These are phyloP conservation scores for Kentomonas sorsogonicus DNA, from an alignment of 208 protist species.

Conservation along the genomic window DNA sequence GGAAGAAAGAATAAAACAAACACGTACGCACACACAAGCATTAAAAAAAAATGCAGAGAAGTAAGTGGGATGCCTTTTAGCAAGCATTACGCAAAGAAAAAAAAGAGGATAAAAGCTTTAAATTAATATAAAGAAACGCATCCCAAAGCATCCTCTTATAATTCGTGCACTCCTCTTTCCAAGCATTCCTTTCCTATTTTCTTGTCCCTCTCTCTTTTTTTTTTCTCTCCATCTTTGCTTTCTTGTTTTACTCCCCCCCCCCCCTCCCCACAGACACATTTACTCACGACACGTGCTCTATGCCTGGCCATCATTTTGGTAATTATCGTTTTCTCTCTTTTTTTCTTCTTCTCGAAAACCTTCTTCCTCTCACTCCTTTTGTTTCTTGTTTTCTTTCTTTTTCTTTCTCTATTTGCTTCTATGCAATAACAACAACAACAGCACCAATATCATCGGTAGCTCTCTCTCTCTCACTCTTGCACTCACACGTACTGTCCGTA, in stretches of 20 bases:
- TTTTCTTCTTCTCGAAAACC: neutral
- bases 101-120: neutral
- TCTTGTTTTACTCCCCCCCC: neutral
- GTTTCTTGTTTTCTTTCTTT: neutral
- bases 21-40: neutral
- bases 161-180: constrained; percentile 1
- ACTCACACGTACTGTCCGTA: no score
- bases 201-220: constrained; percentile 1
- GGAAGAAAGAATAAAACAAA: neutral
- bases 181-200: constrained; percentile 9
- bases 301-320: neutral
- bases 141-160: no score
- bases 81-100: neutral
- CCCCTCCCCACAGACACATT: neutral
- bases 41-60: neutral
- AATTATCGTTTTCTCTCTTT: constrained; percentile 2
- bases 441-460: no score
- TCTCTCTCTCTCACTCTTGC: no score
- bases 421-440: neutral
- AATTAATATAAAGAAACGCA: no score
- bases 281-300: neutral
- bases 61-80: no score
- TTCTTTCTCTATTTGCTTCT: neutral
- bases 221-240: constrained; percentile 6
- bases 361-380: constrained; percentile 1